Base-by-base conservation (phyloP, 2,329 filamentous ascomycete genomes). In the Phoma sp. region DNA sequence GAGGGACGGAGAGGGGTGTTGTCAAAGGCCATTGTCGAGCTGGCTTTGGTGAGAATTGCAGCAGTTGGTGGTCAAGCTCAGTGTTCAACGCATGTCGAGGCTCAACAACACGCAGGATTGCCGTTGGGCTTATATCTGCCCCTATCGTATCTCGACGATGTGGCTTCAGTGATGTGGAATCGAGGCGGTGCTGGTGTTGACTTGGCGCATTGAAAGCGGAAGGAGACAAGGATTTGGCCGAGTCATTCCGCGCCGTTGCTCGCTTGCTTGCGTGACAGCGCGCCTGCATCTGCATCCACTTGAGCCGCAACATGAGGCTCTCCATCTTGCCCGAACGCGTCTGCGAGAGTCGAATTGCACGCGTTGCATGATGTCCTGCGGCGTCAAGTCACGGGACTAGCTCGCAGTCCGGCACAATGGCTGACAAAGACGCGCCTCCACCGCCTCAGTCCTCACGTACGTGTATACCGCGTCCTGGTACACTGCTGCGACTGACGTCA, bases 361-460 rank as follows among this genome's bases (percentile, higher is more conserved):
- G 61, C 52, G 52, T 62, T 54, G 58, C 62, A 60, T 60, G 25
- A 62, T 65, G 61, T 25, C 21, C 15, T 36, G 35, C 43, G 36
- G 51, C 58, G 52, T 44, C 51, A 55, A 22, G 52, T 66, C 65
- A 68, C 69, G 64, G 48, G 66, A 70, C 52, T 48, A 48, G 48
- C 21, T 49, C 24, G 35, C 31, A 25, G 41, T 33, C n/a, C 15
- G 21, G 40, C 57, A 61, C 57, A 53, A 76, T 75, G 73, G 66
- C 69, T 50, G 58, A 62, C 53, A 60, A 71, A 52, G 67, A 70
- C 51, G 61, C 61, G 49, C 40, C 58, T 15, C 64, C 63, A 52
- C 57, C 58, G n/a, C 64, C 69, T 15, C 67, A 72, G 19, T 73
- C 74, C 9, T 75, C 76, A 29, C 77, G 77, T 79, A 70, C 40